Evolutionary conservation across 1,284 basidiomycete species (phyloP), one percentile per base, ranked within the genome.

Genomic region (Ceratobasidium sp.): DNA sequence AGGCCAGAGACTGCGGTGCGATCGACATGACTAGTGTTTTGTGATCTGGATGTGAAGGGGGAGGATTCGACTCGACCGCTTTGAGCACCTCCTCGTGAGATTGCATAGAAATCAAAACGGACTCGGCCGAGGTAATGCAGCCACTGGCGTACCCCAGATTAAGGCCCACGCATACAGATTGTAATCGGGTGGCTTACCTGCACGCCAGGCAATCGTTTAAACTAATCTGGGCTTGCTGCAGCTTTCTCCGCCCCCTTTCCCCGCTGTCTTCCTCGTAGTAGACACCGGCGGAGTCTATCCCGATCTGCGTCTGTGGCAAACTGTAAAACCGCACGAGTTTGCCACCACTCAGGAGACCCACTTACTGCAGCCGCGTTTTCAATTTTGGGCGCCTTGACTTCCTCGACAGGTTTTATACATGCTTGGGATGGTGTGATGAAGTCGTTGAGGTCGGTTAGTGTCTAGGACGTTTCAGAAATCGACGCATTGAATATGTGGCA

Each of bases 51-150:
- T 84, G 82, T 76, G 83, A 80, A 68, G 82, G 79, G 49, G 85
- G 81, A 0, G 88, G 84, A 80, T 94, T 93, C 32, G 85, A 83
- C 56, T 87, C 84, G 32, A 98, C 87, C 80, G 94, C 92, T 68
- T 88, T 88, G 57, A 96, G 88, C 1, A 99, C 95, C 84, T 99
- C 96, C 32, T 91, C 90, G 82, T 98, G 96, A 17, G 95, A 97
- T 84, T 99, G 98, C 78, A 98, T 89, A n/a, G 95, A 96, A 82
- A 99, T 98, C 77, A 99, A 89, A 49, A 99, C 92, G 15, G 95
- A 97, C 87, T 99, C 97, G 46, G 97, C 97, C 64, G 96, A 98
- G 1, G 97, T 99, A 81, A 99, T 99, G 82, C 97, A 99, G 0
- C 97, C 97, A 78, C 96, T 98, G 80, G 25, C 54, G 57, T 1